Percentiles rank a stretch among this genome's conserved stretches.
Conservation (phyloP, 345 rosid species). For the Diplotaxis tenuifolia region DNA sequence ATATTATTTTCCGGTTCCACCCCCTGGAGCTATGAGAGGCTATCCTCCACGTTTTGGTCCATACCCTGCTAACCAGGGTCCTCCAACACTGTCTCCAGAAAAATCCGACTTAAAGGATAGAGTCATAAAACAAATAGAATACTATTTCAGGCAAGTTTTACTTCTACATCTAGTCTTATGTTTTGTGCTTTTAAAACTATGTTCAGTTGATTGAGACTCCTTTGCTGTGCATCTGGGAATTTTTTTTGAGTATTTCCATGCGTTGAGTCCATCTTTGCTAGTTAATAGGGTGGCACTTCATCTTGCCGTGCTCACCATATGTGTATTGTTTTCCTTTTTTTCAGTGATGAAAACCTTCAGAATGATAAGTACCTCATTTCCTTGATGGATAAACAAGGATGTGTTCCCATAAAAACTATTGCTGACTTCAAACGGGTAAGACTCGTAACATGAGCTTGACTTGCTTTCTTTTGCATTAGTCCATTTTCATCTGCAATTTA, state of each 20-base stretch:
- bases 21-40: slow-evolving; percentile 75
- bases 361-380: slow-evolving; percentile 63
- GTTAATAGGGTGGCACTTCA: background rate
- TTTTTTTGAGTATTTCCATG: slow-evolving; percentile 3
- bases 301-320: background rate
- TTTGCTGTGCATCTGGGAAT: background rate
- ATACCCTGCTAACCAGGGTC: slow-evolving; percentile 57
- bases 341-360: slow-evolving; percentile 87
- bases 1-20: slow-evolving; percentile 62
- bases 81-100: slow-evolving; percentile 49
- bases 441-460: background rate
- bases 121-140: slow-evolving; percentile 75
- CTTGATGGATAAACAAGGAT: slow-evolving; percentile 91
- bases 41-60: slow-evolving; percentile 59
- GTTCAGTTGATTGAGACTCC: background rate
- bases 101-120: slow-evolving; percentile 46
- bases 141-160: slow-evolving; percentile 82
- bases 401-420: slow-evolving; percentile 71
- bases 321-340: slow-evolving; percentile 26
- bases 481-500: background rate
- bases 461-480: slow-evolving; percentile 16
- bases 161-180: background rate
- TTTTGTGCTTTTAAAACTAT: background rate
- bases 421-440: slow-evolving; percentile 90
- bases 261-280: background rate